Base-by-base conservation (phyloP, 2,329 filamentous ascomycete genomes). In the Chaetothyriales sp. region DNA sequence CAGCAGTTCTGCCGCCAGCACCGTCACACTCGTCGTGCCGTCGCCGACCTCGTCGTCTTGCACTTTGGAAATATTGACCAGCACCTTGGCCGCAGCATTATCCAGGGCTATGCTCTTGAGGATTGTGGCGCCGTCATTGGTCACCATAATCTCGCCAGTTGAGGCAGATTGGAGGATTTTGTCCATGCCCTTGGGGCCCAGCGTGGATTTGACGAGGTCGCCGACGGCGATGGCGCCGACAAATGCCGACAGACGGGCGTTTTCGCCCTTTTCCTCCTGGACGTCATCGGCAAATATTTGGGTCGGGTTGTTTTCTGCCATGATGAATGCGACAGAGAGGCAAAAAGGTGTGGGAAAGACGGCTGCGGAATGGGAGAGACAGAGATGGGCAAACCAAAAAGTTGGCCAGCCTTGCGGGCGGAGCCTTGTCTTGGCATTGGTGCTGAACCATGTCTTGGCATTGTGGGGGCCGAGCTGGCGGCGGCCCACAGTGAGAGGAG, bases 1-100 rank as follows among this genome's bases (percentile, higher is more conserved):
- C 58, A 98, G 77, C 54, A 98, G 79, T 74, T 98, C 92, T 54
- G 92, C 92, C 43, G 92, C 89, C 57, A 98, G 76, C 15, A 98
- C 92, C 44, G 92, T 85, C 52, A 98, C 92, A n/a, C 89, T 97
- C 19, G 92, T 98, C 46, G 92, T 98, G 54, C 92, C 92, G 67
- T 98, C 92, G 65, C 92, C 92, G 20, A 98, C 90, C 70, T 98
- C 92, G 67, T 98, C 92, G 65, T 98, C 92, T 69, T 98, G 92
- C 5, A 98, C 92, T 73, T 98, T 98, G 58, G 90, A 97, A 63
- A 98, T 97, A 70, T 98, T 98, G 67, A 98, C 92, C 44, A 98
- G 78, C 4, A 98, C 92, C 74, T 98, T 98, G 51, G 92, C 92
- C 19, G 92, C 92, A 44, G 92, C 92, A 68, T 98, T 98, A 70